Conservation (phyloP, 2,329 filamentous ascomycete genomes). For the Blumeriella jaapii region DNA sequence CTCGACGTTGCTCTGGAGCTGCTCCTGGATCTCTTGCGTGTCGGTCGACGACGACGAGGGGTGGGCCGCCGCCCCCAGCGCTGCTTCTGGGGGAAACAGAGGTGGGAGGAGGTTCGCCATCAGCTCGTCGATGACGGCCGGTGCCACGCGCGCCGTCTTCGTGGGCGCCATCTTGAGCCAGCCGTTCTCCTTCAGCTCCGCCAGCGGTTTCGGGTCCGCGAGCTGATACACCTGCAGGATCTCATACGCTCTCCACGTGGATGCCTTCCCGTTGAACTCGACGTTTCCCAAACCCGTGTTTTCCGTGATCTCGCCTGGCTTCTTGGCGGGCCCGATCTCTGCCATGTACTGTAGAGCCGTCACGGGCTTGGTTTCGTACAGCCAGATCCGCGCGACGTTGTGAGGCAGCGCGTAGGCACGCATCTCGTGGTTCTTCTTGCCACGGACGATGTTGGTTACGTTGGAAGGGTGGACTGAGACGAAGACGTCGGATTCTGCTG, state of each 20-base stretch:
- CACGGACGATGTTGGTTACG: constrained; percentile 37
- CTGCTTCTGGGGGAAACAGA: constrained; percentile 30
- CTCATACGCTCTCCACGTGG: constrained; percentile 34
- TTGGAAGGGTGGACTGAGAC: constrained; percentile 37
- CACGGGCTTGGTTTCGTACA: constrained; percentile 39
- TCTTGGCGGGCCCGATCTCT: constrained; percentile 35
- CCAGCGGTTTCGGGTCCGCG: constrained; percentile 44
- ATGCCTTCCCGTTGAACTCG: constrained; percentile 29
- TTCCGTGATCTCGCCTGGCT: constrained; percentile 36
- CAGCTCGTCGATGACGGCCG: constrained; percentile 44
- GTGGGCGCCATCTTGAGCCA: constrained; percentile 41
- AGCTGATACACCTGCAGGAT: constrained; percentile 48
- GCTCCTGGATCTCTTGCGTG: constrained; percentile 23
- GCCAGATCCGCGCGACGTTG: constrained; percentile 48
- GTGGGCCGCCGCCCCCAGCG: background rate
- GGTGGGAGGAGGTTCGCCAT: constrained; percentile 45
- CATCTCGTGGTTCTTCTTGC: constrained; percentile 43
- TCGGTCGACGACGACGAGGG: constrained; percentile 19
- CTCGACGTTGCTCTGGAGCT: constrained; percentile 20
- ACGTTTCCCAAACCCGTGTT: constrained; percentile 37
- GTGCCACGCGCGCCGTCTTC: constrained; percentile 42
- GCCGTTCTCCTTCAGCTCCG: constrained; percentile 41
- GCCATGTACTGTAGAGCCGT: constrained; percentile 49
- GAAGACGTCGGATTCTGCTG: constrained; percentile 41
- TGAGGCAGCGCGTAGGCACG: constrained; percentile 43